A percentile compares a stretch with the other conserved stretches of the same genome.
phyloP scores from a whole-genome alignment of 1,284 basidiomycete species.

The Rhodotorula glutinis region DNA sequence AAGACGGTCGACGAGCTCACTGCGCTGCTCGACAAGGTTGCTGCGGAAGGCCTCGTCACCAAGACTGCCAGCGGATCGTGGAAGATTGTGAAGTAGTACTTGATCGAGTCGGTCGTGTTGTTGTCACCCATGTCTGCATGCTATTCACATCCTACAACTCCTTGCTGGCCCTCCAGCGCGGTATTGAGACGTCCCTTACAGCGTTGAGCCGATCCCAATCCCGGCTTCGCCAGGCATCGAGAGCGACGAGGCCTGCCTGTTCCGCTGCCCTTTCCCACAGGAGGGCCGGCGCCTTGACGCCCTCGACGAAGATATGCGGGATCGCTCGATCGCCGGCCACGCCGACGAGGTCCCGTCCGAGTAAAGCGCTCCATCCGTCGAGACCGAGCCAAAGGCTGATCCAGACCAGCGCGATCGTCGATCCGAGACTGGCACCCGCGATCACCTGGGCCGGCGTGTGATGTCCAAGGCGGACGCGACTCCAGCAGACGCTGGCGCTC shows the following conservation, averaged over 20 bases:
- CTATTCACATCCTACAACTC: not conserved
- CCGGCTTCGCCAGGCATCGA: slow-evolving; percentile 25
- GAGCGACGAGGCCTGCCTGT: slow-evolving; percentile 20
- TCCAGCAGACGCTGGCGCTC: slow-evolving; percentile 43
- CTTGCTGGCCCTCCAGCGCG: not conserved
- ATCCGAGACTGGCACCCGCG: slow-evolving; percentile 43
- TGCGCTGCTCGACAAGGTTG: slow-evolving; percentile 71
- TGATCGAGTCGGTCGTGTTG: too few species aligned
- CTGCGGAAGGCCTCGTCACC: slow-evolving; percentile 68
- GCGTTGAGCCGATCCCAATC: slow-evolving; percentile 5
- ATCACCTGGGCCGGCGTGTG: slow-evolving; percentile 46
- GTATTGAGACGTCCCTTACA: not conserved
- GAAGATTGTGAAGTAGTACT: slow-evolving; percentile 50
- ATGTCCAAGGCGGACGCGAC: slow-evolving; percentile 43
- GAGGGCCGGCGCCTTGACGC: slow-evolving; percentile 26
- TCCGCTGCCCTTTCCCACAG: slow-evolving; percentile 35
- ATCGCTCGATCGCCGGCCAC: not conserved
- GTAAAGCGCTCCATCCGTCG: slow-evolving; percentile 9
- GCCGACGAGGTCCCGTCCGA: not conserved
- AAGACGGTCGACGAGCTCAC: slow-evolving; percentile 70
- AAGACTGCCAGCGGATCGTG: slow-evolving; percentile 66
- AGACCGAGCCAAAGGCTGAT: slow-evolving; percentile 42
- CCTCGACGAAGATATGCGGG: not conserved
- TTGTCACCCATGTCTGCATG: not conserved
- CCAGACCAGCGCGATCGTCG: slow-evolving; percentile 37